Percentiles rank a stretch among this genome's conserved stretches.
These are phyloP conservation scores for Boletus rubescentipes DNA, from an alignment of 768 basidiomycete genomes.

Conservation along the genomic window DNA sequence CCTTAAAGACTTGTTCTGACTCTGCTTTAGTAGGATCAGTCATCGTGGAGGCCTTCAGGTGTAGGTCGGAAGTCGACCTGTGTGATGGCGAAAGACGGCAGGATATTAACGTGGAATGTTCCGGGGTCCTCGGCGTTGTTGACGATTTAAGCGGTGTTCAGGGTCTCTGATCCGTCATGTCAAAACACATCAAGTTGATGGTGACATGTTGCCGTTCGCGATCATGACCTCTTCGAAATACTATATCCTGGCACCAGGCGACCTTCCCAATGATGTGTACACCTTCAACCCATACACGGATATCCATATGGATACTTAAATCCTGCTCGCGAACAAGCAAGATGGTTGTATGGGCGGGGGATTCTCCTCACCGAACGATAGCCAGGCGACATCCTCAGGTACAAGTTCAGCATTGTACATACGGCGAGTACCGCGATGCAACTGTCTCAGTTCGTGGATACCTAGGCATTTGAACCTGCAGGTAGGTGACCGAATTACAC, in stretches of 20 bases:
- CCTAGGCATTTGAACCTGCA: neutral
- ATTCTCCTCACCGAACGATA: neutral
- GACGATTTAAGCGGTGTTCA: constrained; percentile 6
- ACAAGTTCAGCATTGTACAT: neutral
- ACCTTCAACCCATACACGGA: no score
- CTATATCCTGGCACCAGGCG: no score
- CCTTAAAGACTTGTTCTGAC: constrained; percentile 82
- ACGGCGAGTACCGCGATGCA: neutral
- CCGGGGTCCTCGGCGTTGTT: constrained; percentile 13
- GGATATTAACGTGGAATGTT: constrained; percentile 19
- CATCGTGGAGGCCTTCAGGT: constrained; percentile 40
- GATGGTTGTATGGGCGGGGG: neutral
- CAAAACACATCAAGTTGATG: no score
- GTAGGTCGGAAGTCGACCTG: constrained; percentile 5
- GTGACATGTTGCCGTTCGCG: no score
- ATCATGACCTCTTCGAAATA: no score
- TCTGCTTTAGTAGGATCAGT: constrained; percentile 81
- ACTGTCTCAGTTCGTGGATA: no score
- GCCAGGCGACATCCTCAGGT: neutral
- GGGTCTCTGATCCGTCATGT: constrained; percentile 8
- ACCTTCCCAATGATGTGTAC: no score
- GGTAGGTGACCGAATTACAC: neutral
- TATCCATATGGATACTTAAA: no score
- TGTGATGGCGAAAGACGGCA: neutral
- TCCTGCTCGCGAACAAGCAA: neutral